phyloP scores from a whole-genome alignment of 2,329 filamentous ascomycete genomes.

The Aspergillus sp. region DNA sequence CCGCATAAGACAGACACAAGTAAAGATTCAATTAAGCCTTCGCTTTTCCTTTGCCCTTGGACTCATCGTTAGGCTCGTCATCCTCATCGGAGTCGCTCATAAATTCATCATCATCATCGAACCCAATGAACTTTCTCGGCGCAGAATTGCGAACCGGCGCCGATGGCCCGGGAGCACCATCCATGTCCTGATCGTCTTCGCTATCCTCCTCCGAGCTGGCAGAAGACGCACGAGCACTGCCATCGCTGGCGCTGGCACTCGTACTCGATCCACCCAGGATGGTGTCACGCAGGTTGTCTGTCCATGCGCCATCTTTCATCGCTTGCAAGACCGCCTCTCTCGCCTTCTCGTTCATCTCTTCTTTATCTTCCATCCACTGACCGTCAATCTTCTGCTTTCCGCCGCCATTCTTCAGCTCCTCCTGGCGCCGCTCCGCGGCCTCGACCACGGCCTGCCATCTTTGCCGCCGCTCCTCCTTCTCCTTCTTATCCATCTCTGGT shows the following conservation, averaged over 20 bases:
- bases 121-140: conserved; percentile 43
- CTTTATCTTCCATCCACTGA: conserved; percentile 93
- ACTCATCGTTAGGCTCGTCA: conserved; percentile 19
- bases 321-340: conserved; percentile 73
- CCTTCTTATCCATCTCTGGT: conserved; percentile 93
- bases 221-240: conserved; percentile 30
- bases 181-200: conserved; percentile 38
- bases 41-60: conserved; percentile 36
- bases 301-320: conserved; percentile 60
- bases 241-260: conserved; percentile 42
- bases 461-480: conserved; percentile 78
- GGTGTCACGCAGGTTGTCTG: conserved; percentile 40
- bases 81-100: conserved; percentile 45
- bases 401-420: conserved; percentile 76
- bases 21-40: conserved; percentile 24
- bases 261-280: conserved; percentile 37
- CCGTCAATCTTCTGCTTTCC: conserved; percentile 69
- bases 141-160: conserved; percentile 24
- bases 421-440: conserved; percentile 75
- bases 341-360: conserved; percentile 82
- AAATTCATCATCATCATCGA: conserved; percentile 50
- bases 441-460: conserved; percentile 89
- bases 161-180: conserved; percentile 27
- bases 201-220: conserved; percentile 36
- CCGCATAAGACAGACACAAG: conserved; percentile 15